Percentiles rank a stretch among this genome's conserved stretches.
phyloP scores from a whole-genome alignment of 1,284 basidiomycete genomes.

The Ceratobasidium sp. region DNA sequence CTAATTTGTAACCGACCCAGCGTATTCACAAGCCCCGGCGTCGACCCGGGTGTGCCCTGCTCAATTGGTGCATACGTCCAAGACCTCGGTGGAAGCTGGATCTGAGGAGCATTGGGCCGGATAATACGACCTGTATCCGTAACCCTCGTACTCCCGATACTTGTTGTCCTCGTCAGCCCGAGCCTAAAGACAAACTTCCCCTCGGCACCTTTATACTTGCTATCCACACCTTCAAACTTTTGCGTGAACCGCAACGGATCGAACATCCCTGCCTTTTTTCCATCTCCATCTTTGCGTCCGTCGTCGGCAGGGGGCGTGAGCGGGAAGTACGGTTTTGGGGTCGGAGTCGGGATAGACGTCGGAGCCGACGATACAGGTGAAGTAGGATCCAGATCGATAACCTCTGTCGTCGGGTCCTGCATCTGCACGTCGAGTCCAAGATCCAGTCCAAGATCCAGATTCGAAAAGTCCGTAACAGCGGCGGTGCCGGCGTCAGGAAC shows the following conservation, averaged over 20 bases:
- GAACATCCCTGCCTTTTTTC: neutral
- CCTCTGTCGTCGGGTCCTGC: neutral
- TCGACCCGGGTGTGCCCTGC: neutral
- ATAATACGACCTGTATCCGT: neutral
- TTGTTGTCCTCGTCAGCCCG: neutral
- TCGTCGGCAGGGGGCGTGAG: constrained; percentile 23
- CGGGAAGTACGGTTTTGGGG: constrained; percentile 33
- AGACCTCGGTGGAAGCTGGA: neutral
- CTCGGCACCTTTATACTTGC: constrained; percentile 18
- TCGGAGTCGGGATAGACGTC: neutral
- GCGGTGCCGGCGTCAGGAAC: neutral
- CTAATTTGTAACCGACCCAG: neutral
- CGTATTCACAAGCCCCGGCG: neutral
- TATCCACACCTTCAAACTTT: constrained; percentile 34
- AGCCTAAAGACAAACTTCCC: constrained; percentile 30
- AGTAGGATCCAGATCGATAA: neutral
- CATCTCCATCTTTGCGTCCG: neutral
- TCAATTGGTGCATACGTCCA: neutral
- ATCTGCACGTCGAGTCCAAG: neutral
- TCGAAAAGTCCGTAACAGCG: neutral
- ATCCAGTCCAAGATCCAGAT: neutral
- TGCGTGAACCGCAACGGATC: constrained; percentile 22
- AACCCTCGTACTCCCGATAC: neutral
- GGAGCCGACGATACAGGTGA: neutral
- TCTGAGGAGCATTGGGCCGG: neutral